Evolutionary conservation across 768 basidiomycete genomes (phyloP), one percentile per base, ranked within the genome.

Genomic region (Pisolithus orientalis): DNA sequence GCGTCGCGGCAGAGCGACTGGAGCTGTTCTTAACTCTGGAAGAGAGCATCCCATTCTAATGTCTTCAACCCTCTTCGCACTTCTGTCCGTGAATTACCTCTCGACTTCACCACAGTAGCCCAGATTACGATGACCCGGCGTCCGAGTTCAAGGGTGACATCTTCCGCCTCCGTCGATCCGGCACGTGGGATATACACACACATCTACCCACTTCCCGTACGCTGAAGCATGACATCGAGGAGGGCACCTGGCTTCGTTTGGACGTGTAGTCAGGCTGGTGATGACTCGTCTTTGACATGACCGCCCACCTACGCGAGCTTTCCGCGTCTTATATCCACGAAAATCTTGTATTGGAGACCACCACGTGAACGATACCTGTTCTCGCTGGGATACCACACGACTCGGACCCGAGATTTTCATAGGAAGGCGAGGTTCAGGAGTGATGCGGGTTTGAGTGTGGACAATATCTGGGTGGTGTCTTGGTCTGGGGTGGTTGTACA

Each of bases 291-390:
- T 87, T 87, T 51, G 86, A 86, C 62, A 85, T 87, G 78, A 65
- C 83, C 5, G 86, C 87, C 4, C 85, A 89, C 61, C 61, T 88
- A 28, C 87, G 86, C 63, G 87, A 87, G 57, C 71, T 89, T 44
- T 77, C 85, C 24, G 78, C 75, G 0, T 28, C 54, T 47, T 62
- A 75, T 53, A 53, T 61, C 9, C 39, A 59, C 13, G 69, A 70
- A 39, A 67, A 63, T 37, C 54, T 63, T 44, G 32, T 62, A 1
- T 40, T 2, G 34, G 62, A 56, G 16, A 49, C 52, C 7, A 67
- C 57, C n/a, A 65, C 70, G 5, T 69, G 61, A 39, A 86, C 87
- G 4, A 71, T 76, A 46, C 83, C 85, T 6, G 70, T 89, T 32
- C 69, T 86, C 27, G 68, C 72, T 0, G 87, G 87, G 2, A 70